Percentiles rank a stretch among this genome's conserved stretches.
phyloP scores from a whole-genome alignment of 2,329 filamentous ascomycete species.

The Aspergillus carbonarius region DNA sequence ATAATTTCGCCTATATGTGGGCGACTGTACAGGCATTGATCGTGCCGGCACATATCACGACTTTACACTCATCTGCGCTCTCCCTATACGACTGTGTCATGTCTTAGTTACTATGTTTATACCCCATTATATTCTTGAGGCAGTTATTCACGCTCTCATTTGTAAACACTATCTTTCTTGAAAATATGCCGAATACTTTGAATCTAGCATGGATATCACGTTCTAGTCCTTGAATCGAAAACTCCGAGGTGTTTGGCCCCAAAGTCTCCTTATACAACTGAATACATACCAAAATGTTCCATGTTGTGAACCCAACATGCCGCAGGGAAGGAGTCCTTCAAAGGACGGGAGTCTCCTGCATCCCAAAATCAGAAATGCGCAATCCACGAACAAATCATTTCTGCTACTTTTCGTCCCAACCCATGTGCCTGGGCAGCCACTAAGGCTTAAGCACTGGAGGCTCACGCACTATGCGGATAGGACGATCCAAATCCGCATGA shows the following conservation, averaged over 20 bases:
- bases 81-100: background rate
- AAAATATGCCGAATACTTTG: background rate
- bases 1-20: conserved; percentile 16
- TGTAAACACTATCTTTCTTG: background rate
- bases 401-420: background rate
- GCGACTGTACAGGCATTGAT: background rate
- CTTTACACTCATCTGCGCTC: background rate
- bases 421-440: background rate
- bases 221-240: background rate
- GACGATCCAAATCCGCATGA: conserved; percentile 64
- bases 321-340: no score
- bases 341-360: no score
- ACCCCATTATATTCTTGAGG: conserved; percentile 5
- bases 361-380: background rate
- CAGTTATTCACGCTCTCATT: background rate
- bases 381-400: background rate
- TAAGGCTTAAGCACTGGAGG: conserved; percentile 7
- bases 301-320: background rate
- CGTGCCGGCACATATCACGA: background rate
- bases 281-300: background rate
- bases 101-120: conserved; percentile 6
- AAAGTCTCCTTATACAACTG: background rate
- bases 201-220: background rate
- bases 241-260: no score
- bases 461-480: conserved; percentile 47